Evolutionary conservation across 2,329 filamentous ascomycete genomes (phyloP), one percentile per base, ranked within the genome.

Genomic region (Alternaria solani): DNA sequence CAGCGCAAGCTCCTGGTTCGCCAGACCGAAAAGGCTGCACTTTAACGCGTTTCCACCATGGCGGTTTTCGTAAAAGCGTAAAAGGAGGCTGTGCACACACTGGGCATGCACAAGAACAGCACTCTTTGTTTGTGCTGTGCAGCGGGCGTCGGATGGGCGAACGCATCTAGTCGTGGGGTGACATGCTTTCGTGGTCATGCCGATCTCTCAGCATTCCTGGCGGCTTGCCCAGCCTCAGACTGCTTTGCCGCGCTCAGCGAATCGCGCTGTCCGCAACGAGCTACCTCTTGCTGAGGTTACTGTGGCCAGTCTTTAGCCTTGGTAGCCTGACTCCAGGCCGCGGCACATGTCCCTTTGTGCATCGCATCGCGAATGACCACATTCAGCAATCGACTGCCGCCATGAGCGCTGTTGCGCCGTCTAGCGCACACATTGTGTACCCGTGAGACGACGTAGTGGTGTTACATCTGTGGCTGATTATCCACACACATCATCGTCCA

Each of bases 51-150:
- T 38, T 55, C 39, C 48, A 36, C 18, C 12, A 30, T 38, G 26
- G 51, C 55, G 55, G 20, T 49, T 49, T 49, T 49, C 46, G 46
- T 36, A 38, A 36, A 36, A 49, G 36, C 41, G 49, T 28, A 39
- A 32, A 32, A 57, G 47, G 55, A 65, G 64, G 66, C 61, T 61
- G 66, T 61, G 65, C 38, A 23, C 38, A 23, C 20, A 56, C 56
- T 55, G 59, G 55, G 59, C 58, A 62, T 52, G 57, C 55, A 64
- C 51, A 55, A 64, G 46, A 55, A 55, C 56, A 49, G 30, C 34
- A 7, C 46, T 38, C 46, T 36, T 51, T 44, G 36, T 51, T 41
- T 55, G 48, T 53, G 55, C 32, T 53, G 48, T 58, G 55, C 55
- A 58, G 55, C 55, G 55, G 55, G 55, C 55, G 49, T 53, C 55